A percentile compares a stretch with the other conserved stretches of the same genome.
These are phyloP conservation scores for Hemileccinum rubropunctum DNA, from an alignment of 768 basidiomycete species.

Conservation along the genomic window DNA sequence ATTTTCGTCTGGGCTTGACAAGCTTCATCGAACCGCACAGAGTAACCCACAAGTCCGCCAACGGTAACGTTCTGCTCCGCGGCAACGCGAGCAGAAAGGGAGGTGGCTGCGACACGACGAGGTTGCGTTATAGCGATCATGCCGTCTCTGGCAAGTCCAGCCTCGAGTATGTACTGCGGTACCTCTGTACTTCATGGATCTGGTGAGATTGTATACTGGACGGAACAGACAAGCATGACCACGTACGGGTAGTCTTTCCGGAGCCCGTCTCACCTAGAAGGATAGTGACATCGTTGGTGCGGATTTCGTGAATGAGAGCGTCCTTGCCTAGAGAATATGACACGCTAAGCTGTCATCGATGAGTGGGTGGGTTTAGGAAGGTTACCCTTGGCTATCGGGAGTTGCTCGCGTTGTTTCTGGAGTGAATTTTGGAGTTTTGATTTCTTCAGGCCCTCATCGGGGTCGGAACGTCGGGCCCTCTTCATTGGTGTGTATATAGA, in stretches of 20 bases:
- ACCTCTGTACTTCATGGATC: constrained; percentile 63
- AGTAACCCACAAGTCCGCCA: constrained; percentile 85
- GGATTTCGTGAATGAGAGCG: constrained; percentile 68
- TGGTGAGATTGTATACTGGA: constrained; percentile 17
- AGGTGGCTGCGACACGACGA: constrained; percentile 90
- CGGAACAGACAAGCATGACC: background rate
- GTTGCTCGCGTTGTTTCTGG: constrained; percentile 62
- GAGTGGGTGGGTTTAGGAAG: background rate
- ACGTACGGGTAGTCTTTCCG: constrained; percentile 97
- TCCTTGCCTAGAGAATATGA: constrained; percentile 58
- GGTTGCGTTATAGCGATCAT: constrained; percentile 95
- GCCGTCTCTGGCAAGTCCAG: constrained; percentile 65
- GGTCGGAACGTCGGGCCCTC: constrained; percentile 21
- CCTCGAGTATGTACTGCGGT: constrained; percentile 91
- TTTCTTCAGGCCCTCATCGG: constrained; percentile 17
- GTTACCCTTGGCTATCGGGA: constrained; percentile 78
- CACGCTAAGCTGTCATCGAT: background rate
- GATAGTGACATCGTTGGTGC: constrained; percentile 78
- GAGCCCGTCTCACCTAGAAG: constrained; percentile 97
- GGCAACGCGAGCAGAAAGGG: constrained; percentile 89
- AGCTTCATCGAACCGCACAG: constrained; percentile 92
- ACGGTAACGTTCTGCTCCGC: constrained; percentile 71
- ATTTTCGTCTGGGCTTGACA: constrained; percentile 72
- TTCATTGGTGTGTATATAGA: constrained; percentile 24
- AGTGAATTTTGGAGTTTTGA: constrained; percentile 28